These are phyloP conservation scores for Venturia nashicola DNA, from an alignment of 2,329 filamentous ascomycete species.

Conservation along the genomic window DNA sequence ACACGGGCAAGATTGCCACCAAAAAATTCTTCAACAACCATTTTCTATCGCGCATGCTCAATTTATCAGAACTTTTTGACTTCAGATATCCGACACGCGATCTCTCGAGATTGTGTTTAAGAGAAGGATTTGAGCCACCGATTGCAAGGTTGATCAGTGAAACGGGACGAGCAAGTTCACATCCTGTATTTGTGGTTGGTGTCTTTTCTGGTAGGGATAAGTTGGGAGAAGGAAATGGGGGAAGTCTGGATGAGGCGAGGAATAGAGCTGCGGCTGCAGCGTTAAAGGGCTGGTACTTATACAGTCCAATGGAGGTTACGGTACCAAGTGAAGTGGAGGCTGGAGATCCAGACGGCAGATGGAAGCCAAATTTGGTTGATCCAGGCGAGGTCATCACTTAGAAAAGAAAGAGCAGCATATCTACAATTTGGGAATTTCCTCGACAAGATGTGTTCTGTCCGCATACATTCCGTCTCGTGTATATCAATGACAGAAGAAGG, in stretches of 20 bases:
- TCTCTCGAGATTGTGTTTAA: conserved; percentile 66
- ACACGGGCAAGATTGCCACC: conserved; percentile 65
- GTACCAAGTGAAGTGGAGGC: conserved; percentile 38
- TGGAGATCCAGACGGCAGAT: conserved; percentile 25
- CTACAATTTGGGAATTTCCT: neutral
- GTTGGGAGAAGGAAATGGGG: conserved; percentile 78
- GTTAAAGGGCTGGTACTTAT: conserved; percentile 92
- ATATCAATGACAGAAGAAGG: neutral
- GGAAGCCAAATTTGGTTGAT: conserved; percentile 45
- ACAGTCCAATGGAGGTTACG: conserved; percentile 54
- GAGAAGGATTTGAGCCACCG: conserved; percentile 81
- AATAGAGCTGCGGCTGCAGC: conserved; percentile 71
- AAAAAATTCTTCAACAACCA: conserved; percentile 77
- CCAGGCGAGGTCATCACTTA: conserved; percentile 42
- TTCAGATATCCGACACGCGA: conserved; percentile 80
- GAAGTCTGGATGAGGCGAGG: conserved; percentile 65
- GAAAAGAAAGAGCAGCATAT: neutral
- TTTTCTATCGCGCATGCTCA: conserved; percentile 66
- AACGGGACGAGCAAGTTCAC: conserved; percentile 72
- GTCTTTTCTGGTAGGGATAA: conserved; percentile 87
- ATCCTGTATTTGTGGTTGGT: conserved; percentile 86
- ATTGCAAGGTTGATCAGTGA: conserved; percentile 81
- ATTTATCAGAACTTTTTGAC: conserved; percentile 65
- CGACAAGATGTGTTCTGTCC: neutral
- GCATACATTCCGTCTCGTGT: neutral